A percentile compares a stretch with the other conserved stretches of the same genome.
phyloP scores from a whole-genome alignment of 768 basidiomycete species.

The Mycena amicta region DNA sequence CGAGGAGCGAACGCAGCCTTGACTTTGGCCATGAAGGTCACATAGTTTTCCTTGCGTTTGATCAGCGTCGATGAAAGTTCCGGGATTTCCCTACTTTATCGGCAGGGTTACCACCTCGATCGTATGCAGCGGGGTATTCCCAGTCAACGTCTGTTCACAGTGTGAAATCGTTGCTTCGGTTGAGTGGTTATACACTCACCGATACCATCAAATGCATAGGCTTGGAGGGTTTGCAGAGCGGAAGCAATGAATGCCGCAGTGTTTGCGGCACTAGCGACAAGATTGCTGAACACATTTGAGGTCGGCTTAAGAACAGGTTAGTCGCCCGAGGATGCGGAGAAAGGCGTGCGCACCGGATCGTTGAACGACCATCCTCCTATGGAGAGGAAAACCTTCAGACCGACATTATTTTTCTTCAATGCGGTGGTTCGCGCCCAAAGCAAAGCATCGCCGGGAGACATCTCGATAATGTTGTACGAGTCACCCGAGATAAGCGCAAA shows the following conservation, averaged over 20 bases:
- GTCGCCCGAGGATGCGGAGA: no score
- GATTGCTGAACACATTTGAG: slow-evolving; percentile 25
- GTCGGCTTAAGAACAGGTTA: no score
- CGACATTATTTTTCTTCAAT: slow-evolving; percentile 26
- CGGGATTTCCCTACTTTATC: not conserved
- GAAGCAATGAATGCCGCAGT: slow-evolving; percentile 24
- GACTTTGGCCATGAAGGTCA: slow-evolving; percentile 3
- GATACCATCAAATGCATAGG: slow-evolving; percentile 32
- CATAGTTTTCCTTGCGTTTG: slow-evolving; percentile 3
- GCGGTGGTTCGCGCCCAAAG: slow-evolving; percentile 28
- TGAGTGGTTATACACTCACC: no score
- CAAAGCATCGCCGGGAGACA: slow-evolving; percentile 23
- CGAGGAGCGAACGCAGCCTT: not conserved
- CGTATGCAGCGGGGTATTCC: slow-evolving; percentile 8
- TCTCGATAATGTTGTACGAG: slow-evolving; percentile 24
- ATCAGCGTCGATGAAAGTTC: no score
- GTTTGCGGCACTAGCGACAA: slow-evolving; percentile 20
- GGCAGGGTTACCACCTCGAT: not conserved
- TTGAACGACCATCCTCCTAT: slow-evolving; percentile 33
- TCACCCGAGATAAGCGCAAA: slow-evolving; percentile 27
- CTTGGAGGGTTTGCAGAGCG: slow-evolving; percentile 22
- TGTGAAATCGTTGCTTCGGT: no score
- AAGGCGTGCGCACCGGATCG: slow-evolving; percentile 19
- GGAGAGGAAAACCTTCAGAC: slow-evolving; percentile 28
- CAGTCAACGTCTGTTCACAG: slow-evolving; percentile 1